Base-by-base conservation (phyloP, 2,329 filamentous ascomycete genomes). In the Fusarium temperatum region DNA sequence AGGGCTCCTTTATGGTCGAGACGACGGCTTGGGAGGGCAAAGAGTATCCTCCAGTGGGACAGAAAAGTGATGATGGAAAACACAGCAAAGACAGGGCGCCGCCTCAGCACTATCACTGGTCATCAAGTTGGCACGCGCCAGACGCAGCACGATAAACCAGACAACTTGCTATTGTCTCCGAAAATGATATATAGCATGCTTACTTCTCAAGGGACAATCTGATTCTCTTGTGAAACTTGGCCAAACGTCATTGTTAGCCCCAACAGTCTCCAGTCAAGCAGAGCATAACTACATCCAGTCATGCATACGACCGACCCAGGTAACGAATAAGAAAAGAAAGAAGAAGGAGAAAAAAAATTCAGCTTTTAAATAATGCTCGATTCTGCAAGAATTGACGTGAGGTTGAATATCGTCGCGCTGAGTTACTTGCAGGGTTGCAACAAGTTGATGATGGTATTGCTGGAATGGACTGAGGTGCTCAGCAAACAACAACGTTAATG, bases 1-100 rank as follows among this genome's bases (percentile, higher is more conserved):
- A 88, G 20, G 88, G 88, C 9, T 82, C 66, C 13, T 92, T 92
- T 75, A 87, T 84, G 79, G 87, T 91, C 48, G 90, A 92, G 82
- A 92, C 90, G 30, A 92, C 90, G 18, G 85, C 86, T 48, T 92
- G 89, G 90, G 89, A 92, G 81, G 84, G 80, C 68, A 79, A 78
- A 67, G 74, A 73, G 51, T 74, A 72, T 72, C 53, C 55, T 55
- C 30, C 13, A 13, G 51, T 41, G 30, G 55, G 60, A 30, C 54
- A 62, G 39, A 63, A 63, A 41, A 74, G 48, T 51, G 74, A 66
- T 54, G 56, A 44, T 42, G 67, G 60, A 51, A 71, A 64, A 62
- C 73, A 72, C 56, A 66, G 61, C 67, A 60, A 68, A 38, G 57
- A 63, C 54, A 68, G 73, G 42, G 58, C 72, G 12, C 42, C 68